Base-by-base conservation (phyloP, 2,329 filamentous ascomycete species). In the Aspergillus ustus region DNA sequence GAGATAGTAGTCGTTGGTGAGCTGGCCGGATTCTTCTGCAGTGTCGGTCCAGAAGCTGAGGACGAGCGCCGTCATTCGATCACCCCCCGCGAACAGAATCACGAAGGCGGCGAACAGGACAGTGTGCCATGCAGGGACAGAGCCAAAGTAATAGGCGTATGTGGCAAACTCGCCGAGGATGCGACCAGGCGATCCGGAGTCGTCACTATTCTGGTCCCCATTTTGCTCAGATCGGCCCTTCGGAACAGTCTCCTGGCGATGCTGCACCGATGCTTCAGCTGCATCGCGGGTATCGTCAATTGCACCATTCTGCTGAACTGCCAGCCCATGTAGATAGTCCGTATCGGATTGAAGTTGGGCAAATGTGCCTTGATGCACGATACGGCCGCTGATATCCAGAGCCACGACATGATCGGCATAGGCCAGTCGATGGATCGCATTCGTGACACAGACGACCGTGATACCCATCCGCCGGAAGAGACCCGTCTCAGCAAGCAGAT, bases 401-500 rank as follows among this genome's bases (percentile, higher is more conserved):
- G 46, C 46, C 8, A 50, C 46, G 20, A 50, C 46, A 9, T 50
- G 46, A n/a, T 50, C 46, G 46, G 22, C 46, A 29, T 50, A 50
- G 3, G 46, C 46, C 3, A 50, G 46, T 29, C 46, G 7, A 25
- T 50, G 46, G 46, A 50, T 50, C 22, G 46, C 22, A 50, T 50
- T 50, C 46, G 46, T 50, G 46, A 17, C 46, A 50, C 46, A 50
- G 46, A 50, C 46, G 22, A 50, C 46, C 3, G 46, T 50, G 20
- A 17, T 28, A 22, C 4, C 25, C 46, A 50, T 50, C 22, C 29
- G 46, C 22, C 46, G 46, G 46, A 50, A 50, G 22, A 50, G 22
- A 22, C 46, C 46, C 3, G 46, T 50, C 25, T 29, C 46, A 5
- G 20, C 20, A 6, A 50, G 28, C 9, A 50, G 46, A 50, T 50